Evolutionary conservation across 805 yeast genomes (phyloP).

Genomic region (Pichia nakasei): DNA sequence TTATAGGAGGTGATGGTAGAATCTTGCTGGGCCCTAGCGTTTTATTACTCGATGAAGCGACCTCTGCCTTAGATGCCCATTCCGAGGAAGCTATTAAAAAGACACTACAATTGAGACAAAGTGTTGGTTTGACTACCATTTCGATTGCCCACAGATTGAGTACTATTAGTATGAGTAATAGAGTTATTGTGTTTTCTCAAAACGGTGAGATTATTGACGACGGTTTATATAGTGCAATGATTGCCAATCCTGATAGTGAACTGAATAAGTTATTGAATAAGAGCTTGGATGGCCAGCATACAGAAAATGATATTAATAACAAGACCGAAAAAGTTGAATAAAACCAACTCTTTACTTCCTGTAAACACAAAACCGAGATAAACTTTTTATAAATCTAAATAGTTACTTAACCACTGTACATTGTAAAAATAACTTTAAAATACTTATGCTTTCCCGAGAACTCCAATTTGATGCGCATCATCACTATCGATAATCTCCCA

Average conservation of each 20-base stretch:
- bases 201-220: conserved; percentile 68
- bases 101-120: conserved; percentile 50
- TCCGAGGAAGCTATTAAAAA: conserved; percentile 79
- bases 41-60: conserved; percentile 87
- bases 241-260: conserved; percentile 35
- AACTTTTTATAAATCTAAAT: too few species aligned
- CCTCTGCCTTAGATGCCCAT: conserved; percentile 85
- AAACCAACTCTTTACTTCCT: too few species aligned
- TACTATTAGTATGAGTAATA: conserved; percentile 75
- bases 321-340: not conserved
- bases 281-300: conserved; percentile 20
- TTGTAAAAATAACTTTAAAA: too few species aligned
- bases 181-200: conserved; percentile 65
- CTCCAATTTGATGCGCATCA: conserved; percentile 15
- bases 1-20: conserved; percentile 18
- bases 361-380: not conserved
- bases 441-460: too few species aligned
- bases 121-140: conserved; percentile 60
- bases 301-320: conserved; percentile 16
- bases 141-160: conserved; percentile 89
- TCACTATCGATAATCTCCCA: conserved; percentile 26
- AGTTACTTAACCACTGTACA: too few species aligned
- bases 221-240: conserved; percentile 49
- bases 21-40: conserved; percentile 51
- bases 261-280: conserved; percentile 35